Conservation (phyloP, 768 basidiomycete genomes). For the Daedaleopsis sinensis region DNA sequence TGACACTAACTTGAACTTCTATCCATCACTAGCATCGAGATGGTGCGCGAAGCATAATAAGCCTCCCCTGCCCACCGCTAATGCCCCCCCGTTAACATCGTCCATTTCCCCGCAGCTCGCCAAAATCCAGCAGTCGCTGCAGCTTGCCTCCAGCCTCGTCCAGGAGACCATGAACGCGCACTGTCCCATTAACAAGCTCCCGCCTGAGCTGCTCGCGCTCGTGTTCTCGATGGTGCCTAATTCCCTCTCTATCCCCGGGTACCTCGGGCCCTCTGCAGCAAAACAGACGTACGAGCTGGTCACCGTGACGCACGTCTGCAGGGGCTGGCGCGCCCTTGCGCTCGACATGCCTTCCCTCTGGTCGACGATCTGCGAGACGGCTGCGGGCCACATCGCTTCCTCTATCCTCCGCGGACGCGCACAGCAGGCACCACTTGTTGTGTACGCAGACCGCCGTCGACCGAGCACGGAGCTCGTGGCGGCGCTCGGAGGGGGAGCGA, state of each 20-base stretch:
- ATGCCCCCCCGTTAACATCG: not conserved
- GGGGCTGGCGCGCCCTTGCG: slow-evolving; percentile 18
- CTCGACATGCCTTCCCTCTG: slow-evolving; percentile 17
- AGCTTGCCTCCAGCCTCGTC: not conserved
- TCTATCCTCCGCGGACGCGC: slow-evolving; percentile 5
- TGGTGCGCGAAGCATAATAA: not conserved
- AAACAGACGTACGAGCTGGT: slow-evolving; percentile 16
- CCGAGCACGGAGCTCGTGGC: slow-evolving; percentile 2
- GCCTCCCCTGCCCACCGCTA: not conserved
- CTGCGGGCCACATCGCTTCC: not conserved
- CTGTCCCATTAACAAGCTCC: slow-evolving; percentile 8
- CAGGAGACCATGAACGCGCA: slow-evolving; percentile 6
- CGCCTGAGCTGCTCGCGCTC: slow-evolving; percentile 18
- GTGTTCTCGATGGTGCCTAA: slow-evolving; percentile 10
- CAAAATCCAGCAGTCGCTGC: not conserved
- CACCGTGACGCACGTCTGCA: slow-evolving; percentile 22
- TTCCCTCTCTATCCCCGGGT: not conserved
- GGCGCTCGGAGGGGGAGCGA: not conserved
- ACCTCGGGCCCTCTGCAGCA: not conserved
- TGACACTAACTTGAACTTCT: not conserved
- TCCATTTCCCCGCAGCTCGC: not conserved
- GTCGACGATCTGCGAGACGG: slow-evolving; percentile 16
- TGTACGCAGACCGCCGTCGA: slow-evolving; percentile 4
- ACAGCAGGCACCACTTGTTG: not conserved
- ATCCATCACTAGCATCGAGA: slow-evolving; percentile 1